Conservation (phyloP, 1,284 basidiomycete genomes). For the Pyrrhoderma lamaoense region DNA sequence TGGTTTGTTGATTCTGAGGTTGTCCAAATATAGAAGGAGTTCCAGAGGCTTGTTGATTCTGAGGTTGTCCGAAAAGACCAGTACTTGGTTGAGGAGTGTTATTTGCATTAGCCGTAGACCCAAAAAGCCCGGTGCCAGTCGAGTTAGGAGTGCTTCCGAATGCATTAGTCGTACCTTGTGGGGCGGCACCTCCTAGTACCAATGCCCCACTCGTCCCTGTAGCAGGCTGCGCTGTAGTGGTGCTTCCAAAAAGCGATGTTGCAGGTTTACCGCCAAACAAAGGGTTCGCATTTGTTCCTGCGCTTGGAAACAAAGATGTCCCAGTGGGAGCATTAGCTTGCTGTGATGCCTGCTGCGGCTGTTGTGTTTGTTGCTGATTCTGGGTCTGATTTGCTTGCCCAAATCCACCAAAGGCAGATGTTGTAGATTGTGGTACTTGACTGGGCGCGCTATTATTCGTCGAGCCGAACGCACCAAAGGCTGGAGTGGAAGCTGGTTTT, state of each 20-base stretch:
- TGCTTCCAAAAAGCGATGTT: slow-evolving; percentile 13
- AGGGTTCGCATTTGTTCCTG: slow-evolving; percentile 5
- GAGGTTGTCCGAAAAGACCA: slow-evolving; percentile 25
- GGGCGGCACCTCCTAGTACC: slow-evolving; percentile 7
- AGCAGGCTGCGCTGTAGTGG: slow-evolving; percentile 23
- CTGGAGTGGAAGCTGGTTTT: slow-evolving; percentile 1
- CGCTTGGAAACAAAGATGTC: slow-evolving; percentile 8
- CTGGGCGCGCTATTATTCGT: slow-evolving; percentile 1
- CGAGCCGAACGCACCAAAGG: slow-evolving; percentile 13
- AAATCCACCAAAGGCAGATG: slow-evolving; percentile 11
- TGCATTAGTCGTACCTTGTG: not conserved
- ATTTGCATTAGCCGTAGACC: slow-evolving; percentile 14
- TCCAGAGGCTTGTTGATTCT: slow-evolving; percentile 18
- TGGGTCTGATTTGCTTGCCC: slow-evolving; percentile 5
- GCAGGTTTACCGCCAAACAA: slow-evolving; percentile 18
- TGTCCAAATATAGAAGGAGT: too few relatives aligned
- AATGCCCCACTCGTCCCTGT: slow-evolving; percentile 17
- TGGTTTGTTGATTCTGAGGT: too few relatives aligned
- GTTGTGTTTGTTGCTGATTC: slow-evolving; percentile 11
- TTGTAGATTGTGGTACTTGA: not conserved
- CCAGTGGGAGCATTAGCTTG: slow-evolving; percentile 1
- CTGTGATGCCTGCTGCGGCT: slow-evolving; percentile 5
- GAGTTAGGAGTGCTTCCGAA: not conserved
- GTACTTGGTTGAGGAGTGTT: slow-evolving; percentile 24
- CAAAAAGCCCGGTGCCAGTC: slow-evolving; percentile 20